Evolutionary conservation across 2,329 filamentous ascomycete species (phyloP).

Genomic region (Fusarium sp.): DNA sequence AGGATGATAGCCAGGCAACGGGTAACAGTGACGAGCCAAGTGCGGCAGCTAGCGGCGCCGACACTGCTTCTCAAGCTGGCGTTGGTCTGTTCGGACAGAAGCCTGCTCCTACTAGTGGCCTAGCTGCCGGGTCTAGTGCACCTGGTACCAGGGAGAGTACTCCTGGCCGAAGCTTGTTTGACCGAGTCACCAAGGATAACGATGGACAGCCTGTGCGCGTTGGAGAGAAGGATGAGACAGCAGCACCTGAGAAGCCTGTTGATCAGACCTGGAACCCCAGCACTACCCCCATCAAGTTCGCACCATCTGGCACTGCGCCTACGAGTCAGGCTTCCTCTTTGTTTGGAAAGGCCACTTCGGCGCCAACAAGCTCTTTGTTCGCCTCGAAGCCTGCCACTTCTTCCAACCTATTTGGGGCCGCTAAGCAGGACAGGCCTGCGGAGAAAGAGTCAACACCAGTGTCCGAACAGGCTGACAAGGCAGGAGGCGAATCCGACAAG

Average conservation of each 20-base stretch:
- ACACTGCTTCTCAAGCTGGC: constrained; percentile 53
- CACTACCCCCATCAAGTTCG: constrained; percentile 68
- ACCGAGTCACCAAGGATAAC: constrained; percentile 64
- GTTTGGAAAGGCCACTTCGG: constrained; percentile 50
- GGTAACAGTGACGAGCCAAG: constrained; percentile 59
- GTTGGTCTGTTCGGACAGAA: constrained; percentile 48
- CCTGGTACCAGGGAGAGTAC: constrained; percentile 60
- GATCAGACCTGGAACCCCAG: constrained; percentile 60
- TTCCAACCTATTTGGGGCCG: constrained; percentile 54
- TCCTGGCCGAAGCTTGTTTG: constrained; percentile 66
- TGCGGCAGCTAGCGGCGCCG: constrained; percentile 57
- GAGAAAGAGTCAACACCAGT: constrained; percentile 46
- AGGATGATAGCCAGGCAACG: constrained; percentile 57
- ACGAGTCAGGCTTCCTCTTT: constrained; percentile 48
- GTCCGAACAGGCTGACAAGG: constrained; percentile 49
- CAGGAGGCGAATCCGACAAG: constrained; percentile 59
- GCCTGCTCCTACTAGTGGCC: constrained; percentile 46
- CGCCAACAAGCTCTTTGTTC: constrained; percentile 52
- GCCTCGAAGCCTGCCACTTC: constrained; percentile 52
- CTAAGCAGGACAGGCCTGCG: constrained; percentile 49
- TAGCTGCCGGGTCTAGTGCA: constrained; percentile 50
- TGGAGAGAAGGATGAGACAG: constrained; percentile 44
- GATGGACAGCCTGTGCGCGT: constrained; percentile 64
- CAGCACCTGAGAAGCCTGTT: constrained; percentile 43
- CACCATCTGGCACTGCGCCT: constrained; percentile 50